Conservation (phyloP, 139 green algal species). For the Tetraselmis striata region DNA sequence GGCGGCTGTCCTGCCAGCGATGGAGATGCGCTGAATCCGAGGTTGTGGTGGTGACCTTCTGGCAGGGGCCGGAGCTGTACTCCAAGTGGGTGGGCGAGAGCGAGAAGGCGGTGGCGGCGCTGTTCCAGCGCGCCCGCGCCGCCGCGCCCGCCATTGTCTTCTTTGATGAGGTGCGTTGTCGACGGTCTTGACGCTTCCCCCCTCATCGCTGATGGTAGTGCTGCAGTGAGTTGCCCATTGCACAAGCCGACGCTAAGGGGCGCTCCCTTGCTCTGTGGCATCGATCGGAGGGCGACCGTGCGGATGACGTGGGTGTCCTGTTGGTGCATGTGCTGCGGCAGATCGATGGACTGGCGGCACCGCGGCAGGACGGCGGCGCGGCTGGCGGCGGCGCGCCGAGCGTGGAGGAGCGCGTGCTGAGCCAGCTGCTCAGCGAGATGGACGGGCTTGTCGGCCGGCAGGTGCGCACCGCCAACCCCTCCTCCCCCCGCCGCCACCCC, state of each 20-base stretch:
- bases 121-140: slow-evolving; percentile 47
- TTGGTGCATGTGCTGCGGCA: too few relatives aligned
- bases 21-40: too few relatives aligned
- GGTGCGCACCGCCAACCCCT: background rate
- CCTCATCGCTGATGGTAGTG: too few relatives aligned
- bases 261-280: too few relatives aligned
- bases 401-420: slow-evolving; percentile 63
- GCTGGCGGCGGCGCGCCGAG: background rate
- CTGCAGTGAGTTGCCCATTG: too few relatives aligned
- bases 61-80: slow-evolving; percentile 38
- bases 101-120: slow-evolving; percentile 61
- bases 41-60: too few relatives aligned
- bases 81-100: slow-evolving; percentile 63
- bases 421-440: slow-evolving; percentile 84
- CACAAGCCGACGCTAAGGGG: too few relatives aligned
- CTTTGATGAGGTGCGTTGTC: slow-evolving; percentile 48
- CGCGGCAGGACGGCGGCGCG: background rate
- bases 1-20: too few relatives aligned
- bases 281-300: too few relatives aligned
- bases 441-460: slow-evolving; percentile 50
- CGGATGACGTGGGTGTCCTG: too few relatives aligned
- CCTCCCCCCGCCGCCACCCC: too few relatives aligned
- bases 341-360: slow-evolving; percentile 36
- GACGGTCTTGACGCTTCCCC: too few relatives aligned
- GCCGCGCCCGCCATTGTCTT: slow-evolving; percentile 56